These are phyloP conservation scores for Euphrasia arctica DNA, from an alignment of 305 asterid genomes.

Conservation along the genomic window DNA sequence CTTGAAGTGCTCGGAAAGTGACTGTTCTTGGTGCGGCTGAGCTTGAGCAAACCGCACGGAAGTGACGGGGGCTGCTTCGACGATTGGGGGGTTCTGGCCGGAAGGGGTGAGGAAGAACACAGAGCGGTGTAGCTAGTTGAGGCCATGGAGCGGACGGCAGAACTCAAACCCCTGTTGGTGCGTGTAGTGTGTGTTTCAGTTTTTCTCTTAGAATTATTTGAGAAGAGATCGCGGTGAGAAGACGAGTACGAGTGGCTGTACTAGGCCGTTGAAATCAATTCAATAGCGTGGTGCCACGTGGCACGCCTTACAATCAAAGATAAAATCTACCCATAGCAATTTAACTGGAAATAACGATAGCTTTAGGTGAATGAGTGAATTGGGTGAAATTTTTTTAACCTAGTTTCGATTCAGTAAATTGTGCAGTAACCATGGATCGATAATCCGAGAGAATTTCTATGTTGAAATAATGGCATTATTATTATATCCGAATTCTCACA, in stretches of 20 bases:
- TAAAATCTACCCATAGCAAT: neutral
- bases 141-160: constrained; percentile 67
- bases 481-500: neutral
- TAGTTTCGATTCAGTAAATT: too few species aligned
- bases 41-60: constrained; percentile 43
- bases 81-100: constrained; percentile 28
- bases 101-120: constrained; percentile 46
- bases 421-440: too few species aligned
- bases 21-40: constrained; percentile 32
- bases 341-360: too few species aligned
- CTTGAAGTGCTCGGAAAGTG: constrained; percentile 23
- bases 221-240: constrained; percentile 8
- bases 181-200: constrained; percentile 5
- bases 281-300: constrained; percentile 51
- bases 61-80: constrained; percentile 38
- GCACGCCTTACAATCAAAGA: constrained; percentile 12
- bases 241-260: constrained; percentile 49
- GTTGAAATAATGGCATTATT: neutral
- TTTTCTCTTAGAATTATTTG: neutral
- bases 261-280: constrained; percentile 22
- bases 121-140: constrained; percentile 50
- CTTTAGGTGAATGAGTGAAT: too few species aligned
- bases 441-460: too few species aligned
- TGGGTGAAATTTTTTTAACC: too few species aligned
- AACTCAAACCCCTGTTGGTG: too few species aligned